Conservation (phyloP, 495 filamentous ascomycete genomes). For the Polyplosphaeria fusca region DNA sequence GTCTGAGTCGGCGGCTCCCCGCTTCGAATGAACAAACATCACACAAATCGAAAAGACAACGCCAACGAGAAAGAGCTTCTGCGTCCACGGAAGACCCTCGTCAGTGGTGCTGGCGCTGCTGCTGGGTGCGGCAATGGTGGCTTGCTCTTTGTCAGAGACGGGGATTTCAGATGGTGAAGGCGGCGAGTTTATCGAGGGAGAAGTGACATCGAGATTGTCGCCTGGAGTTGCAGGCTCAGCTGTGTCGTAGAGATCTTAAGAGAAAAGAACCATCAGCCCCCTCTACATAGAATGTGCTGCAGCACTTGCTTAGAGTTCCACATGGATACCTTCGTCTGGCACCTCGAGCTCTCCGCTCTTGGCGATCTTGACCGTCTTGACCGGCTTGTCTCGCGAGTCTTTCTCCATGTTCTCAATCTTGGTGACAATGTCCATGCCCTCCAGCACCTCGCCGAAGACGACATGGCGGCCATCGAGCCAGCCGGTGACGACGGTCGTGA, state of each 20-base stretch:
- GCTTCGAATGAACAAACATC: constrained; percentile 42
- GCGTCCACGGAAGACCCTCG: constrained; percentile 36
- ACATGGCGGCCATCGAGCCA: constrained; percentile 80
- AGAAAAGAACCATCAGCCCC: constrained; percentile 34
- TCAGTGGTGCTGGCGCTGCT: background rate
- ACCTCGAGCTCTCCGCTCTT: constrained; percentile 92
- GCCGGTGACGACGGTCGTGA: constrained; percentile 66
- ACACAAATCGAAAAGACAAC: constrained; percentile 44
- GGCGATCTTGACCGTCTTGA: constrained; percentile 73
- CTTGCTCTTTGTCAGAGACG: constrained; percentile 22
- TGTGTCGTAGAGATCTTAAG: constrained; percentile 39
- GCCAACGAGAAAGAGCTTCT: constrained; percentile 46
- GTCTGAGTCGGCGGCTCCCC: constrained; percentile 14
- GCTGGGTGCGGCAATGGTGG: constrained; percentile 11
- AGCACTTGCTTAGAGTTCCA: constrained; percentile 69
- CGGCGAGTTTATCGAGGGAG: constrained; percentile 11
- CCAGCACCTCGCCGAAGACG: constrained; percentile 72
- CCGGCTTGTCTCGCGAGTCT: constrained; percentile 68
- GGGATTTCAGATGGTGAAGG: constrained; percentile 18
- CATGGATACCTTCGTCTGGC: constrained; percentile 95
- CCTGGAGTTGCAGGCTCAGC: constrained; percentile 37
- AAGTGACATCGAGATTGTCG: constrained; percentile 43
- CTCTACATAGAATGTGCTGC: constrained; percentile 21
- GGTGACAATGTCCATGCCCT: constrained; percentile 73
- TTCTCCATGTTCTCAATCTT: constrained; percentile 81